A percentile compares a stretch with the other conserved stretches of the same genome.
Evolutionary conservation across 192 early-diverging fungal genomes (phyloP).

Genomic region (Entrophospora sp.): DNA sequence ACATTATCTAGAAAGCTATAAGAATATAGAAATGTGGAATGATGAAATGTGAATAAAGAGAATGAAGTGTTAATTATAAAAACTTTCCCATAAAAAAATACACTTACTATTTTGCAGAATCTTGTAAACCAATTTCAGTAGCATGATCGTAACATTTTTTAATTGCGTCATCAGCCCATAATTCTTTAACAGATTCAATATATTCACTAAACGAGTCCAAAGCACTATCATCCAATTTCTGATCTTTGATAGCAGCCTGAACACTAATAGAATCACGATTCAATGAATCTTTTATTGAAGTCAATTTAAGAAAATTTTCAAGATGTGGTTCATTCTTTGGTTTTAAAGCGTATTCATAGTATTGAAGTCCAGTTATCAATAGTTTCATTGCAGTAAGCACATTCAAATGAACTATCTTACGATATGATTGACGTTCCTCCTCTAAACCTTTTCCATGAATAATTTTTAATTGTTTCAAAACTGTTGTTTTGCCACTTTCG

Average conservation of each 20-base stretch:
- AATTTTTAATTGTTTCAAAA: too few relatives aligned
- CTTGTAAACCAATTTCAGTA: constrained; percentile 33
- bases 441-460: constrained; percentile 29
- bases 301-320: constrained; percentile 17
- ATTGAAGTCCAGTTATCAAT: constrained; percentile 22
- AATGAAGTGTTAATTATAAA: too few relatives aligned
- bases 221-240: constrained; percentile 27
- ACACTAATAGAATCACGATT: constrained; percentile 28
- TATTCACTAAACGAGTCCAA: too few relatives aligned
- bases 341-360: constrained; percentile 22
- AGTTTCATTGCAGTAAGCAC: constrained; percentile 33
- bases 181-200: constrained; percentile 32
- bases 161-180: constrained; percentile 33
- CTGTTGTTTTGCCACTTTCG: constrained; percentile 61
- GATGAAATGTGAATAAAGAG: background rate
- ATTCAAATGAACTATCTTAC: too few relatives aligned
- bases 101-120: constrained; percentile 38
- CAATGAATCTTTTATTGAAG: constrained; percentile 12
- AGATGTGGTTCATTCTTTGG: too few relatives aligned
- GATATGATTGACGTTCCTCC: constrained; percentile 29
- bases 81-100: too few relatives aligned
- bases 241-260: constrained; percentile 19
- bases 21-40: too few relatives aligned
- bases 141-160: constrained; percentile 24
- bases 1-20: constrained; percentile 40